Percentiles rank a stretch among this genome's conserved stretches.
These are phyloP conservation scores for Exophiala alcalophila DNA, from an alignment of 2,329 filamentous ascomycete species.

Conservation along the genomic window DNA sequence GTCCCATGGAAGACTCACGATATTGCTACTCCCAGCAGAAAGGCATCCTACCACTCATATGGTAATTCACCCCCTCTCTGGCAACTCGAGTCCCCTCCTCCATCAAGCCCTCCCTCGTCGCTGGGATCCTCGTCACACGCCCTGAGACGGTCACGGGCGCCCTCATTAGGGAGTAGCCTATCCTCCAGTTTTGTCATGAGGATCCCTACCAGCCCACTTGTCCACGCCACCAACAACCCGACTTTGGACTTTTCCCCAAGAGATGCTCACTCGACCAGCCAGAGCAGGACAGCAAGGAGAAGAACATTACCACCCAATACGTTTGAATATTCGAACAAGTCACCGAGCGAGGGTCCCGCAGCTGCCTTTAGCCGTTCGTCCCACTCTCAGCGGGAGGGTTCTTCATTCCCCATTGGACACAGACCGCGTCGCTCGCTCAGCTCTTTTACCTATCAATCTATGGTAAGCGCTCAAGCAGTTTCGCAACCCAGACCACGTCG, in stretches of 20 bases:
- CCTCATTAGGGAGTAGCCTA: slow-evolving; percentile 67
- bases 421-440: slow-evolving; percentile 73
- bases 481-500: slow-evolving; percentile 55
- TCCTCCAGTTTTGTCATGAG: slow-evolving; percentile 80
- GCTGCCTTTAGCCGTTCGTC: slow-evolving; percentile 42
- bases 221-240: slow-evolving; percentile 81
- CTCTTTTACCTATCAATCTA: slow-evolving; percentile 51
- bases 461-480: slow-evolving; percentile 52
- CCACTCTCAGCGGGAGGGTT: slow-evolving; percentile 56
- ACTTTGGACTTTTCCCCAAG: slow-evolving; percentile 64
- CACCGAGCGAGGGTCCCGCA: slow-evolving; percentile 36
- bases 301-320: slow-evolving; percentile 68
- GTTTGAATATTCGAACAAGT: slow-evolving; percentile 49
- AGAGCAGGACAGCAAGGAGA: slow-evolving; percentile 51
- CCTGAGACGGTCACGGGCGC: slow-evolving; percentile 42
- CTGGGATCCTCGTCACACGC: slow-evolving; percentile 5
- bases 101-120: background rate
- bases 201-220: slow-evolving; percentile 86
- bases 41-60: background rate
- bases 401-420: slow-evolving; percentile 48
- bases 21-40: slow-evolving; percentile 4
- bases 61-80: slow-evolving; percentile 11
- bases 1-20: background rate
- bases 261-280: slow-evolving; percentile 38
- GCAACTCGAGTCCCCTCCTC: slow-evolving; percentile 33